Percentiles rank a stretch among this genome's conserved stretches.
Conservation (phyloP, 371 early-diverging fungal species). For the Rhizopus sp. region DNA sequence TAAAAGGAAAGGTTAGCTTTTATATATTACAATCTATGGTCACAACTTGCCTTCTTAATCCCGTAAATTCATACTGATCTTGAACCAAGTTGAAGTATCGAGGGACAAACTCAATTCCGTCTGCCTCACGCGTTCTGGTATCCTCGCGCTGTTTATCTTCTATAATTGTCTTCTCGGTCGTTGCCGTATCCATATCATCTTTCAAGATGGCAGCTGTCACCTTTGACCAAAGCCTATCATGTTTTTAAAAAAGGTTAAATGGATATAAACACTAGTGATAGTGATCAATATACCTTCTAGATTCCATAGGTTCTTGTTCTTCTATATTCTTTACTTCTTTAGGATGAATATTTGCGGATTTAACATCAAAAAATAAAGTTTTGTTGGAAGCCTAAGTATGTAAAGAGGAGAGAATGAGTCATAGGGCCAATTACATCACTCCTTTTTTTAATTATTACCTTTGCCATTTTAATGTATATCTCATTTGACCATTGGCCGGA, state of each 20-base stretch:
- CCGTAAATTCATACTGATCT: slow-evolving; percentile 33
- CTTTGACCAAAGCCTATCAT: slow-evolving; percentile 65
- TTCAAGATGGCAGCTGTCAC: slow-evolving; percentile 75
- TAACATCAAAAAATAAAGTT: slow-evolving; percentile 69
- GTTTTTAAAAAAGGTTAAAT: background rate
- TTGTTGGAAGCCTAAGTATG: slow-evolving; percentile 20
- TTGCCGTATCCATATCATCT: slow-evolving; percentile 77
- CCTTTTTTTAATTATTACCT: slow-evolving; percentile 21
- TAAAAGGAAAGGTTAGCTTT: slow-evolving; percentile 1
- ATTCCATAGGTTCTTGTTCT: slow-evolving; percentile 84
- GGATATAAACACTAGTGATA: background rate
- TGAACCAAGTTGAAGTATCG: slow-evolving; percentile 52
- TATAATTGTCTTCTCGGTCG: slow-evolving; percentile 78
- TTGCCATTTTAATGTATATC: slow-evolving; percentile 57
- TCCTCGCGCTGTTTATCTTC: slow-evolving; percentile 83
- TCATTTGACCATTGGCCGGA: slow-evolving; percentile 87
- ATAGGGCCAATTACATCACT: too few species aligned
- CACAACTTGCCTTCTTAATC: slow-evolving; percentile 17
- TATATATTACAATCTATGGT: too few species aligned
- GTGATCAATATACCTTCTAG: slow-evolving; percentile 58
- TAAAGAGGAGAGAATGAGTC: background rate
- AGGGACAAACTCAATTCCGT: slow-evolving; percentile 48
- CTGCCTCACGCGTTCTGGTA: slow-evolving; percentile 63
- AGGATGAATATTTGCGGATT: slow-evolving; percentile 62
- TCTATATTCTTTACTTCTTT: slow-evolving; percentile 70